phyloP scores from a whole-genome alignment of 164 flowering plant genomes.

The Amborella trichopoda region DNA sequence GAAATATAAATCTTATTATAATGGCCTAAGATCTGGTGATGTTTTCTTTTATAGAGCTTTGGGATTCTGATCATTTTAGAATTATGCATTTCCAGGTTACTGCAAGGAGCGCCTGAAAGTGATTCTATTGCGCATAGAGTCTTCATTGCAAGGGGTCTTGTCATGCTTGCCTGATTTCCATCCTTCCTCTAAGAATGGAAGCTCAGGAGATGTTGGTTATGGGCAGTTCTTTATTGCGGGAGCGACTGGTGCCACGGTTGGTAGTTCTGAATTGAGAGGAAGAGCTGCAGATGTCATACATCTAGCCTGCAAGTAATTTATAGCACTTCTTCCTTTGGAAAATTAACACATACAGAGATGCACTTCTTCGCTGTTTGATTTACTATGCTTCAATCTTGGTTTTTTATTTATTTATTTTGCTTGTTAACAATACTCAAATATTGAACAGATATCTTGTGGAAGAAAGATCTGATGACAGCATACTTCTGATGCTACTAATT shows the following conservation, averaged over 20 bases:
- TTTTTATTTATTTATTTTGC: not conserved
- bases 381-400: too few relatives aligned
- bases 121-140: slow-evolving; percentile 81
- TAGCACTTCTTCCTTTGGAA: not conserved
- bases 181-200: slow-evolving; percentile 39
- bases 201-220: slow-evolving; percentile 22
- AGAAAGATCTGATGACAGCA: slow-evolving; percentile 95
- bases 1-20: not conserved
- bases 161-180: slow-evolving; percentile 96
- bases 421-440: slow-evolving; percentile 9
- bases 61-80: too few relatives aligned
- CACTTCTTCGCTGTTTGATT: too few relatives aligned
- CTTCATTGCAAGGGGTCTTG: slow-evolving; percentile 87
- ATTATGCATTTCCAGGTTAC: too few relatives aligned
- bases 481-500: slow-evolving; percentile 69
- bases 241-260: slow-evolving; percentile 75
- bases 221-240: slow-evolving; percentile 69
- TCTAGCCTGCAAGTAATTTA: slow-evolving; percentile 68
- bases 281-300: slow-evolving; percentile 76
- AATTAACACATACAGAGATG: too few relatives aligned
- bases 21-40: not conserved
- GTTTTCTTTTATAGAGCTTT: not conserved
- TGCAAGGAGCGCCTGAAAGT: slow-evolving; percentile 97
- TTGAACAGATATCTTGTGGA: slow-evolving; percentile 63
- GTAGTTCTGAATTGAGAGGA: slow-evolving; percentile 67